phyloP scores from a whole-genome alignment of 805 yeast genomes.

The Debaryomyces hansenii region DNA sequence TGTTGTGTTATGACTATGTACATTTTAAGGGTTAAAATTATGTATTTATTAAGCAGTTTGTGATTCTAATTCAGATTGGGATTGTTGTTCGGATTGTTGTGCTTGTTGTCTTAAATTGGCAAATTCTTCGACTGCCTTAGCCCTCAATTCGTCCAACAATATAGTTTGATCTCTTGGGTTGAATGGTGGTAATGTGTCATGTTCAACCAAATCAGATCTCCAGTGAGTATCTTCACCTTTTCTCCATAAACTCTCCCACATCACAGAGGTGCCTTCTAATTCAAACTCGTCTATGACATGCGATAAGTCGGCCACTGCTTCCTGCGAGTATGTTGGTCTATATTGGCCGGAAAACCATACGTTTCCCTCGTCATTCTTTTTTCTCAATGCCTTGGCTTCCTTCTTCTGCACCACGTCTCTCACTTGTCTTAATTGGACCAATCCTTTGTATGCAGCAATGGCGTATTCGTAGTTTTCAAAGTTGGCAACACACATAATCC shows the following conservation, averaged over 20 bases:
- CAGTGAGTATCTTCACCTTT: constrained; percentile 78
- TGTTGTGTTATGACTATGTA: neutral
- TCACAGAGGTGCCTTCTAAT: constrained; percentile 48
- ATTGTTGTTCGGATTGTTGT: neutral
- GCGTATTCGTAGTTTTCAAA: constrained; percentile 62
- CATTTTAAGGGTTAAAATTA: neutral
- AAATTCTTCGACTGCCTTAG: constrained; percentile 36
- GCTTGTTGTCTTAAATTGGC: constrained; percentile 18
- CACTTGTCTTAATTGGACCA: constrained; percentile 70
- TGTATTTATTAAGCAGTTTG: neutral
- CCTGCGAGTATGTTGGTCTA: constrained; percentile 88
- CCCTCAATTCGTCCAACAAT: constrained; percentile 59
- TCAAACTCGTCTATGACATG: constrained; percentile 66
- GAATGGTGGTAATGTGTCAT: constrained; percentile 56
- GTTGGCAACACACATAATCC: constrained; percentile 82
- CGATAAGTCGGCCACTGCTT: constrained; percentile 82
- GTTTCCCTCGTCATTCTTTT: constrained; percentile 72
- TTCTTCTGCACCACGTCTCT: constrained; percentile 64
- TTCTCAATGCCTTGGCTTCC: constrained; percentile 67
- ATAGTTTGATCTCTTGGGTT: constrained; percentile 68
- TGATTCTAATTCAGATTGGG: neutral
- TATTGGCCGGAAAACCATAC: constrained; percentile 86
- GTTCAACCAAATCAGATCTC: constrained; percentile 59
- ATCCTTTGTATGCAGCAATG: constrained; percentile 68
- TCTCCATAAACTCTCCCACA: constrained; percentile 89